Percentiles rank a stretch among this genome's conserved stretches.
Evolutionary conservation across 768 basidiomycete genomes (phyloP).

Genomic region (Amanita subjunquillea): DNA sequence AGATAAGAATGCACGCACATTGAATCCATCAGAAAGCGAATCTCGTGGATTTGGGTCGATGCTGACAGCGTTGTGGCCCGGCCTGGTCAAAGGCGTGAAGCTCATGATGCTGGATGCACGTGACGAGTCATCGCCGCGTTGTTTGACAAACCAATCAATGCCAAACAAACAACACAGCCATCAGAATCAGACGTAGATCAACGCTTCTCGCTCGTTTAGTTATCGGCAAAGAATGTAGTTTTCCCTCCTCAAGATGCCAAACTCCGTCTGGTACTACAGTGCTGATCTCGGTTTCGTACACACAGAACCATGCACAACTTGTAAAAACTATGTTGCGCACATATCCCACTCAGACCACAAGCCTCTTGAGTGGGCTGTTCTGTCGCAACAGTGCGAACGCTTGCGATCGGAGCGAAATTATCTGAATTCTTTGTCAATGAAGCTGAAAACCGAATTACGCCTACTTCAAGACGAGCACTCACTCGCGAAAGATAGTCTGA

Average conservation of each 20-base stretch:
- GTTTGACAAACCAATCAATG: neutral
- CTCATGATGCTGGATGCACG: conserved; percentile 14
- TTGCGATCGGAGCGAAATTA: conserved; percentile 1
- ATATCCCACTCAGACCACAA: neutral
- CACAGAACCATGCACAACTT: neutral
- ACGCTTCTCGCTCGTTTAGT: neutral
- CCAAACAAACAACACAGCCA: conserved; percentile 1
- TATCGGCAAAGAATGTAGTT: neutral
- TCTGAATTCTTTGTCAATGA: neutral
- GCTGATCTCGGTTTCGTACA: neutral
- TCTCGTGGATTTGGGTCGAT: conserved; percentile 28
- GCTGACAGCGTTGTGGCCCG: conserved; percentile 24
- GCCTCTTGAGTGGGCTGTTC: neutral
- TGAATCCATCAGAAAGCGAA: conserved; percentile 33
- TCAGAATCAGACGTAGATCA: neutral
- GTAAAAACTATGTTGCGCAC: neutral
- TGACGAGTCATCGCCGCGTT: neutral
- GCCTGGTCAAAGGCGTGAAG: conserved; percentile 27
- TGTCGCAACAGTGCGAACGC: neutral
- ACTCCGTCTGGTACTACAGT: neutral
- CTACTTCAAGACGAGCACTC: neutral
- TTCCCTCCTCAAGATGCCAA: neutral
- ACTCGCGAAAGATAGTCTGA: neutral
- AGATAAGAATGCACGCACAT: conserved; percentile 20
- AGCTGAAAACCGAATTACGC: neutral